Evolutionary conservation across 345 rosid species (phyloP).

Genomic region (Eucalyptus marginata): DNA sequence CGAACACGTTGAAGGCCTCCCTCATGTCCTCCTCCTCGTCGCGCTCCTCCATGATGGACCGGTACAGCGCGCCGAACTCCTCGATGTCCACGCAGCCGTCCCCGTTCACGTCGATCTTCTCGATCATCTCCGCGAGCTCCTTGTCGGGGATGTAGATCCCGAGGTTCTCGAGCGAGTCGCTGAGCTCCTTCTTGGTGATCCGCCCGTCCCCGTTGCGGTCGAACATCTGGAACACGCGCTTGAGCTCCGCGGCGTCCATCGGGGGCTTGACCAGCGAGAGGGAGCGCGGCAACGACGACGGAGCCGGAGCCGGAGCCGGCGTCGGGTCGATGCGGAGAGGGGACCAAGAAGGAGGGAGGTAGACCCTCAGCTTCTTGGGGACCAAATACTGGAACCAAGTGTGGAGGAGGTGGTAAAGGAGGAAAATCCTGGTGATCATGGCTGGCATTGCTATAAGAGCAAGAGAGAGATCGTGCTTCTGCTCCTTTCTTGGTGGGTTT

Average conservation of each 20-base stretch:
- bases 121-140: constrained; percentile 29
- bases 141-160: constrained; percentile 55
- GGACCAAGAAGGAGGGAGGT: constrained; percentile 28
- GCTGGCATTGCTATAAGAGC: constrained; percentile 2
- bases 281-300: neutral
- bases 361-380: constrained; percentile 41
- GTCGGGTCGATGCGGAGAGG: neutral
- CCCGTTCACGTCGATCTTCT: constrained; percentile 2
- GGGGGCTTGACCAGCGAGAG: neutral
- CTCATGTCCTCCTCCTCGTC: constrained; percentile 65
- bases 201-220: constrained; percentile 74
- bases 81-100: constrained; percentile 36
- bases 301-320: neutral
- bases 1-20: constrained; percentile 88
- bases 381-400: constrained; percentile 26
- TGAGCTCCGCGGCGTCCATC: constrained; percentile 49
- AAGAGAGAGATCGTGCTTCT: neutral
- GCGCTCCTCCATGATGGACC: constrained; percentile 36
- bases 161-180: constrained; percentile 48
- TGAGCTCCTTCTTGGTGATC: constrained; percentile 56
- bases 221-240: constrained; percentile 68
- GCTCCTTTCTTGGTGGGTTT: neutral
- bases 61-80: constrained; percentile 58
- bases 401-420: constrained; percentile 32
- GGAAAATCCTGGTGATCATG: constrained; percentile 25